Base-by-base conservation (phyloP, 495 filamentous ascomycete genomes). In the Neurospora tetrasperma region DNA sequence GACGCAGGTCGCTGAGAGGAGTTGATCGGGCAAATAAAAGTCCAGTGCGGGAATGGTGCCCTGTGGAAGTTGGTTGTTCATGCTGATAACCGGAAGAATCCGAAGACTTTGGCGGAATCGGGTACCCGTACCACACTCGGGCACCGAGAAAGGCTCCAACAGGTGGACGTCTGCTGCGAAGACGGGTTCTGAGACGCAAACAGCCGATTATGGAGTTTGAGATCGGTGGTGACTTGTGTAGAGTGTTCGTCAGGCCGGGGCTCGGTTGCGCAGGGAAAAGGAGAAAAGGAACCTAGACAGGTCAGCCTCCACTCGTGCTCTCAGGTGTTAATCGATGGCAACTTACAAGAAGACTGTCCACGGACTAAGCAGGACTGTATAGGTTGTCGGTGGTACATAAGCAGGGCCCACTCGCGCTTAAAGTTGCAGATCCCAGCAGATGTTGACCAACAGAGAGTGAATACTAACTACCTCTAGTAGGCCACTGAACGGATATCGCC, bases 61-160 rank as follows among this genome's bases (percentile, higher is more conserved):
- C 54, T 23, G 23, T 62, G 27, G 27, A 35, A 35, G 27, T 62
- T 66, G 54, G 54, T 66, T 66, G 54, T 35, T 27, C 54, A 66
- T 66, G 54, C 27, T 66, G 27, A 66, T 66, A 66, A 66, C 54
- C 54, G 54, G 54, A 27, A 66, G 31, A 66, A 66, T 3, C 54
- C 54, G 27, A 66, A 38, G 9, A 27, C 27, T 66, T 7, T 66
- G 54, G 54, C 54, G 54, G 27, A 4, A 66, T 66, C 54, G 54
- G 54, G 54, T 66, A 66, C 54, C 54, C 54, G 54, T 66, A 66
- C 54, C 54, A 66, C 54, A 66, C 54, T 66, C 54, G 54, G 54
- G 27, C 27, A 27, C 54, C 54, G 54, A 66, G 14, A 35, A 66
- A 66, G 23, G 27, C 23, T 35, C 54, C 54, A 66, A 38, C 54